These are phyloP conservation scores for Moricandia moricandioides DNA, from an alignment of 345 rosid species.

Conservation along the genomic window DNA sequence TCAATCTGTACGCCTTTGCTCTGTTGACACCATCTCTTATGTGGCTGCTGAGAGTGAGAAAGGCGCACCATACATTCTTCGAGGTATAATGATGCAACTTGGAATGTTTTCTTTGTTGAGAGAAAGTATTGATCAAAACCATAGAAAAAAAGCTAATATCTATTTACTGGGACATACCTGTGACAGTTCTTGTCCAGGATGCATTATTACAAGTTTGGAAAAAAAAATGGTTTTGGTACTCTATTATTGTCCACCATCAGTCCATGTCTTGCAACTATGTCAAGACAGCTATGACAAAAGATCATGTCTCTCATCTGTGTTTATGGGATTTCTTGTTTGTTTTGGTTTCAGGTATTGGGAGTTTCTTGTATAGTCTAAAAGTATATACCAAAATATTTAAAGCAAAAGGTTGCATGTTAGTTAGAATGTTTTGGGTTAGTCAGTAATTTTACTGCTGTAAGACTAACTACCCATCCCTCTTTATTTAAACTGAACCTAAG, in stretches of 20 bases:
- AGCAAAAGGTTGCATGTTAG: constrained; percentile 1
- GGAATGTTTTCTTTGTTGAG: constrained; percentile 6
- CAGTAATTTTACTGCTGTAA: constrained; percentile 15
- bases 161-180: constrained; percentile 14
- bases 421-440: constrained; percentile 21
- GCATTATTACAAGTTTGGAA: constrained; percentile 7
- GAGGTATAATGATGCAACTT: not conserved
- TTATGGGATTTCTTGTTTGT: not conserved
- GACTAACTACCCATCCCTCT: constrained; percentile 13
- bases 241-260: constrained; percentile 8
- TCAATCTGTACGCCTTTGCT: not conserved
- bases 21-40: not conserved
- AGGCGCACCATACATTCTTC: not conserved
- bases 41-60: constrained; percentile 2
- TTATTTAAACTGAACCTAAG: constrained; percentile 29
- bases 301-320: not conserved
- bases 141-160: constrained; percentile 5
- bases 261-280: constrained; percentile 2
- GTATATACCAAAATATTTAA: not conserved
- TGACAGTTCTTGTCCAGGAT: constrained; percentile 16
- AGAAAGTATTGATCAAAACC: constrained; percentile 5
- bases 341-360: not conserved
- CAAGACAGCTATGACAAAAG: not conserved
- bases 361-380: not conserved
- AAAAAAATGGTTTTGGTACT: not conserved